phyloP scores from a whole-genome alignment of 2,329 filamentous ascomycete genomes.

The Cercospora sp. region DNA sequence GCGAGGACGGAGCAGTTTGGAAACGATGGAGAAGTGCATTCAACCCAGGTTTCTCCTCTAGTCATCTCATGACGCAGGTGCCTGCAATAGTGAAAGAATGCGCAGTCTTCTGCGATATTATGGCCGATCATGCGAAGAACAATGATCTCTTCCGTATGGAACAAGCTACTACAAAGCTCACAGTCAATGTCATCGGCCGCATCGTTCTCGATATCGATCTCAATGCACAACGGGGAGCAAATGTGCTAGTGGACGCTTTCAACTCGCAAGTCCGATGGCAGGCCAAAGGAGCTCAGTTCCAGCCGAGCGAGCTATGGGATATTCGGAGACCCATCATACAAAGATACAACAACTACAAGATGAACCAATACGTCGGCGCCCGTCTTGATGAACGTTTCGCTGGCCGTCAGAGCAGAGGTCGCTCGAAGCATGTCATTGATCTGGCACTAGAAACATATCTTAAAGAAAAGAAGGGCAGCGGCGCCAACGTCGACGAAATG shows the following conservation, averaged over 20 bases:
- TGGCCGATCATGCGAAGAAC: constrained; percentile 40
- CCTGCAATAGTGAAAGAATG: constrained; percentile 43
- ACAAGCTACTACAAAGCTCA: constrained; percentile 43
- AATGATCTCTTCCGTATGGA: constrained; percentile 46
- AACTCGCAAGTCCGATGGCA: constrained; percentile 42
- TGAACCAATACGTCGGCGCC: constrained; percentile 40
- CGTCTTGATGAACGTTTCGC: constrained; percentile 43
- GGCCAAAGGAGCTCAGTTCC: constrained; percentile 38
- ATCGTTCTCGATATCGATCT: constrained; percentile 44
- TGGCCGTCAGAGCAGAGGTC: constrained; percentile 35
- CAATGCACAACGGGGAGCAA: constrained; percentile 39
- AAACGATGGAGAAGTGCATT: constrained; percentile 49
- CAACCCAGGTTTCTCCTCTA: constrained; percentile 45
- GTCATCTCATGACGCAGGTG: constrained; percentile 45
- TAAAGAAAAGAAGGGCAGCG: constrained; percentile 40
- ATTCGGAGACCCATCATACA: constrained; percentile 40
- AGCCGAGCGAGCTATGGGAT: constrained; percentile 42
- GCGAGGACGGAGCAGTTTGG: constrained; percentile 43
- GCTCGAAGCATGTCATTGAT: constrained; percentile 41
- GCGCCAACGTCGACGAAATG: constrained; percentile 27
- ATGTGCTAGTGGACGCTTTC: constrained; percentile 43
- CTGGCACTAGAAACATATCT: constrained; percentile 42
- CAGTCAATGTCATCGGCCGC: constrained; percentile 48
- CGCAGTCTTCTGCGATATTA: constrained; percentile 38
- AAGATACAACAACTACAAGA: constrained; percentile 41